Evolutionary conservation across 352 stramenopile genomes (phyloP), one percentile per base, ranked within the genome.

Genomic region (Phytophthora melonis): DNA sequence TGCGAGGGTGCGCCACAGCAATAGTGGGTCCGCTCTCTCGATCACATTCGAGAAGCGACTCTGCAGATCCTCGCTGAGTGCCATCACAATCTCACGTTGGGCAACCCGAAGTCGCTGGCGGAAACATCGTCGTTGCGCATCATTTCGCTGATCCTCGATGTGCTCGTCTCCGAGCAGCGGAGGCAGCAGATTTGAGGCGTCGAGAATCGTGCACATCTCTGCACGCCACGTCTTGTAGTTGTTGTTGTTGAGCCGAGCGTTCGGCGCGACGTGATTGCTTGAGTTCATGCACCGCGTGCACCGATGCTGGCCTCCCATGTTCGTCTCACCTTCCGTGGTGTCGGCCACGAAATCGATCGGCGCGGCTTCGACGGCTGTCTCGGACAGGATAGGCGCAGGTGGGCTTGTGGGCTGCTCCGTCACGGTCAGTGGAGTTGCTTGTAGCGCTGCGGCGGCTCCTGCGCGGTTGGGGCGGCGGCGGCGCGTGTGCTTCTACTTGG

Each of bases 131-230:
- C 23, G 41, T 25, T 64, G 58, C 5, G 43, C 39, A 11, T 14
- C 34, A 14, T 14, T 41, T 8, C 3, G 11, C 34, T 14, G 58
- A 16, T 57, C 21, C 10, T 55, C 8, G 1, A 56, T 43, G 58
- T 8, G 39, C 36, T 43, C 43, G 8, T 56, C 25, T 5, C 43
- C 25, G 14, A 64, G 58, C 21, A 56, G 41, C 19, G 58, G 58
- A 1, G 41, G 13, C 23, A 64, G 41, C 21, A 64, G 13, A 10
- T 63, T 55, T 0, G 57, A 54, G 0, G 39, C 21, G 36, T 63
- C 57, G 0, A 63, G 13, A 43, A 64, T 64, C 21, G 43, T 64
- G 23, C 41, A 47, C 58, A 56, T 64, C 43, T 65, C 58, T 1
- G 43, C 43, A 0, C 58, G 43, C 43, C 43, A 47, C 5, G 58